Evolutionary conservation across 2,329 filamentous ascomycete species (phyloP).

Genomic region (Diaporthe citriasiana): DNA sequence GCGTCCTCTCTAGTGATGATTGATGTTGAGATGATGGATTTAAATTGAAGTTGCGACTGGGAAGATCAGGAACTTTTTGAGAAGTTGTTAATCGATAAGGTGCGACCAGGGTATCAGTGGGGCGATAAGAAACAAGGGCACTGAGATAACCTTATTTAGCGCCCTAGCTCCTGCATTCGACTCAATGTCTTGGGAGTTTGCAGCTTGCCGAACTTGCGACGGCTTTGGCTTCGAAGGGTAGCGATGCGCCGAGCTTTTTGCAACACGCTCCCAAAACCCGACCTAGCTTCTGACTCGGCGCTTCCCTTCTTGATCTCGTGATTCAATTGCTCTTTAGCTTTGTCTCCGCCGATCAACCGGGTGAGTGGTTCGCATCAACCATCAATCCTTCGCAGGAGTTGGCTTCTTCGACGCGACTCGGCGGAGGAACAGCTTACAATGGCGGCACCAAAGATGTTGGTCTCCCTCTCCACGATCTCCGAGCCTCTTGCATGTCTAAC

Average conservation of each 20-base stretch:
- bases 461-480: not conserved
- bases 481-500: not conserved
- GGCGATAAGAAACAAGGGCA: constrained; percentile 27
- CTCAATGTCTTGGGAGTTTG: not conserved
- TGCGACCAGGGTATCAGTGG: not conserved
- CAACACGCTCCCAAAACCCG: not conserved
- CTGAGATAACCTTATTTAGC: constrained; percentile 43
- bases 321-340: not conserved
- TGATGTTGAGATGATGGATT: not conserved
- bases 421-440: constrained; percentile 1
- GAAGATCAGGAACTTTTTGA: constrained; percentile 37
- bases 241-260: constrained; percentile 18
- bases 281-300: not conserved
- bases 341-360: not conserved
- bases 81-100: not conserved
- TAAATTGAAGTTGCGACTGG: not conserved
- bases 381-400: not conserved
- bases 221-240: not conserved
- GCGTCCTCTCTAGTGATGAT: not conserved
- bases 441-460: constrained; percentile 41
- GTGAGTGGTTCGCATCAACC: not conserved
- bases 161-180: not conserved
- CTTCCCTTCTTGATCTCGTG: not conserved
- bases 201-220: constrained; percentile 7
- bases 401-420: not conserved